These are phyloP conservation scores for Phaffia tasmanica DNA, from an alignment of 768 basidiomycete genomes.

Conservation along the genomic window DNA sequence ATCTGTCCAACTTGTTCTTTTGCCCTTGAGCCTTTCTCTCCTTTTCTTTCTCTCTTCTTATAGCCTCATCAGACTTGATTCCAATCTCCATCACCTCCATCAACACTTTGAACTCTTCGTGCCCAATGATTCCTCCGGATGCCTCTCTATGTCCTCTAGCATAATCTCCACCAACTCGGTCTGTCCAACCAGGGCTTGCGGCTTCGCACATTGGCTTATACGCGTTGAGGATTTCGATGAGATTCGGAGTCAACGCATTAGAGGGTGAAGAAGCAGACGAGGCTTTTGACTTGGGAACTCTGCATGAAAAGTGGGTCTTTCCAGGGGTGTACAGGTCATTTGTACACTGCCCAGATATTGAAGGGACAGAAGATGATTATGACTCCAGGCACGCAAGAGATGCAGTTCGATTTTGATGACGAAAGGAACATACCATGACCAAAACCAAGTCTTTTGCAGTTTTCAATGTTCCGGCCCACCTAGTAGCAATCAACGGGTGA, in stretches of 20 bases:
- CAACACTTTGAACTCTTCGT: background rate
- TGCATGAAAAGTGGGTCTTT: background rate
- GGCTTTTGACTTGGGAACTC: background rate
- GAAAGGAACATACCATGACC: conserved; percentile 1
- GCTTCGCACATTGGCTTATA: background rate
- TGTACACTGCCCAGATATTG: background rate
- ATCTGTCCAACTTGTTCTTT: background rate
- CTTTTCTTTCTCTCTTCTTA: background rate
- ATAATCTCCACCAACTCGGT: conserved; percentile 1
- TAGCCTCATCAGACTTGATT: background rate
- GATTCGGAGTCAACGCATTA: background rate
- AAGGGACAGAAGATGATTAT: background rate
- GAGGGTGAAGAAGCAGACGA: background rate
- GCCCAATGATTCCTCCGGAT: background rate
- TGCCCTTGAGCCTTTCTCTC: background rate
- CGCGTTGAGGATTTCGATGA: background rate
- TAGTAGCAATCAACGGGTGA: conserved; percentile 1
- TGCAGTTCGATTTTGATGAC: background rate
- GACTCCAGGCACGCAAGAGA: background rate
- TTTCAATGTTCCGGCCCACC: conserved; percentile 1
- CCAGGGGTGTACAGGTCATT: background rate
- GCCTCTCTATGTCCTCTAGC: conserved; percentile 2
- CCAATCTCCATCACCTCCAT: conserved; percentile 2
- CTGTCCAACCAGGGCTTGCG: background rate
- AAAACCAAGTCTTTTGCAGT: background rate